Percentiles rank a stretch among this genome's conserved stretches.
Conservation (phyloP, 768 basidiomycete species). For the Pulveroboletus sp. region DNA sequence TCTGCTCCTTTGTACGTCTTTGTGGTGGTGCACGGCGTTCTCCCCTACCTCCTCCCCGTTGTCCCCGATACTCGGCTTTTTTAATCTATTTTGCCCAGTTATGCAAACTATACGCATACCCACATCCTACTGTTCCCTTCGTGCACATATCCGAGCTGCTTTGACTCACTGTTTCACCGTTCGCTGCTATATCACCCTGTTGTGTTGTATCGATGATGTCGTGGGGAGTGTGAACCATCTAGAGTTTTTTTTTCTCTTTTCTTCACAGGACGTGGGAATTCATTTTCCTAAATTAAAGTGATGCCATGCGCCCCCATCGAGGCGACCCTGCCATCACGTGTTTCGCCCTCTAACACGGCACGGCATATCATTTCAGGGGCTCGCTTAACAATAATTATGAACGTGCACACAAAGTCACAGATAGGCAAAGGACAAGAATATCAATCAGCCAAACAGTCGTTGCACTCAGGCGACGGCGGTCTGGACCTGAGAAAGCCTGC, state of each 20-base stretch:
- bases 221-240: neutral
- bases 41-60: neutral
- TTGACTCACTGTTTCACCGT: neutral
- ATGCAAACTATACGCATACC: constrained; percentile 18
- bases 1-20: constrained; percentile 22
- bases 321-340: constrained; percentile 12
- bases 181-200: constrained; percentile 17
- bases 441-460: neutral
- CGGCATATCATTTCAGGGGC: neutral
- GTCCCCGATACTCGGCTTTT: constrained; percentile 1
- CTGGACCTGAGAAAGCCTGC: constrained; percentile 32
- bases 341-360: constrained; percentile 2
- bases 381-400: neutral
- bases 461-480: neutral
- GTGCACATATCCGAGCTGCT: constrained; percentile 12
- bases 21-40: constrained; percentile 17
- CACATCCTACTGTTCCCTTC: constrained; percentile 14
- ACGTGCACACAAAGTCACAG: neutral
- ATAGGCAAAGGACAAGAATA: neutral
- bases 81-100: constrained; percentile 11
- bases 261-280: neutral
- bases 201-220: constrained; percentile 19
- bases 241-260: neutral
- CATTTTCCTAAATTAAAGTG: too few relatives aligned
- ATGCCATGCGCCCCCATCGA: neutral